Percentiles rank a stretch among this genome's conserved stretches.
phyloP scores from a whole-genome alignment of 176 grass and related monocot species.

The Melocanna baccifera region DNA sequence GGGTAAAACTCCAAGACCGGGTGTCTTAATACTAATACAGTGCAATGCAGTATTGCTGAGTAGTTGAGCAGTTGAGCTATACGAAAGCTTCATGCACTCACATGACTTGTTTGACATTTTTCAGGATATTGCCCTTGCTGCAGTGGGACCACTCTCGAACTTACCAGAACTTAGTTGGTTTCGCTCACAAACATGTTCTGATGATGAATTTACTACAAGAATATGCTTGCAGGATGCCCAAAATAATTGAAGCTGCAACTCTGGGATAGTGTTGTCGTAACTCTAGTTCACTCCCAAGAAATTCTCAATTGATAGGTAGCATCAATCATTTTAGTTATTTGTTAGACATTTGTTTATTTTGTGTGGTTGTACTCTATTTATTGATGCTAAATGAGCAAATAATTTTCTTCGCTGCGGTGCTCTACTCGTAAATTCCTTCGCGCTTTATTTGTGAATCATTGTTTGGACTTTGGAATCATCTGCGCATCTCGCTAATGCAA shows the following conservation, averaged over 20 bases:
- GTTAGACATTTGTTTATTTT: neutral
- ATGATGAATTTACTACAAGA: constrained; percentile 14
- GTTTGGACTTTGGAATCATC: neutral
- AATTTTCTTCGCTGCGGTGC: neutral
- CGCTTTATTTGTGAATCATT: neutral
- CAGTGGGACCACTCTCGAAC: constrained; percentile 51
- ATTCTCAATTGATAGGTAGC: constrained; percentile 14
- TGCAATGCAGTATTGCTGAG: neutral
- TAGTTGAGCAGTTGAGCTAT: neutral
- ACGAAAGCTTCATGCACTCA: neutral
- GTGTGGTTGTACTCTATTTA: neutral
- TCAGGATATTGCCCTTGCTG: constrained; percentile 84
- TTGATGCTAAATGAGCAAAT: constrained; percentile 9
- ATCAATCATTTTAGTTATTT: neutral
- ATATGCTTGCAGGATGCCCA: constrained; percentile 11
- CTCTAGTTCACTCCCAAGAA: constrained; percentile 2
- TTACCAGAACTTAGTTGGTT: constrained; percentile 93
- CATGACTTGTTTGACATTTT: constrained; percentile 24
- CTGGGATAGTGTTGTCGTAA: constrained; percentile 39
- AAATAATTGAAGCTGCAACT: constrained; percentile 23
- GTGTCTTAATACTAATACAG: neutral
- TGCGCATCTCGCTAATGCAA: neutral
- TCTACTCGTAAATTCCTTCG: neutral
- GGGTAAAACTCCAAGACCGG: constrained; percentile 42
- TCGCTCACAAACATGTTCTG: constrained; percentile 46